Evolutionary conservation across 2,329 filamentous ascomycete species (phyloP), one percentile per base, ranked within the genome.

Genomic region (Bisporella sp.): DNA sequence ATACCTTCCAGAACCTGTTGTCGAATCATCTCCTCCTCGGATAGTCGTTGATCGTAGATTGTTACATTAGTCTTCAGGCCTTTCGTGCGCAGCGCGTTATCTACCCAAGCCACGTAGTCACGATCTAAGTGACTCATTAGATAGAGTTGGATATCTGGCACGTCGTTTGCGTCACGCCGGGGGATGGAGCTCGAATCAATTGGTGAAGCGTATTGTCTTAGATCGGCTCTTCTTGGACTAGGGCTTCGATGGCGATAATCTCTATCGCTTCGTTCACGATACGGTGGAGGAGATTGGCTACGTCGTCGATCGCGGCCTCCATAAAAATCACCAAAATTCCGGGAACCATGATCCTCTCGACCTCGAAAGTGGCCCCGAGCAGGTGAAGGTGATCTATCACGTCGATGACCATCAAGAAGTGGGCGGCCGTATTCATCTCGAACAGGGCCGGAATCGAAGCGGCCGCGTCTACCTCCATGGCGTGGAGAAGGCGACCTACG

Each of bases 141-240:
- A 31, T 96, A 79, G 31, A 97, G 81, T 65, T 96, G 90, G 12
- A 96, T 86, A 60, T 97, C 90, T 2, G 92, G 91, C 28, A 96
- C 83, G 56, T 93, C 82, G 51, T 78, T 73, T 4, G 87, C 82
- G 51, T 82, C 79, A 51, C 90, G 78, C 50, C 83, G 79, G 41
- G 89, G 88, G 6, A 95, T 78, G 31, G 87, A 84, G 9, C 90
- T 72, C 35, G 80, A 78, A 39, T 78, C 73, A 55, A 86, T 81
- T 33, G 73, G 71, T 48, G 84, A 77, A 50, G 73, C 68, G 8
- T 37, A 8, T 37, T 37, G 35, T 9, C n/a, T 9, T 37, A n/a
- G n/a, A 44, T 76, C 70, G 37, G 74, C 70, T 28, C 77, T 68
- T 46, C 75, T 69, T 32, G 88, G 88, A 54, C 84, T 89, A 3